A percentile compares a stretch with the other conserved stretches of the same genome.
Evolutionary conservation across 352 stramenopile genomes (phyloP).

Genomic region (Achlya hypogyna): DNA sequence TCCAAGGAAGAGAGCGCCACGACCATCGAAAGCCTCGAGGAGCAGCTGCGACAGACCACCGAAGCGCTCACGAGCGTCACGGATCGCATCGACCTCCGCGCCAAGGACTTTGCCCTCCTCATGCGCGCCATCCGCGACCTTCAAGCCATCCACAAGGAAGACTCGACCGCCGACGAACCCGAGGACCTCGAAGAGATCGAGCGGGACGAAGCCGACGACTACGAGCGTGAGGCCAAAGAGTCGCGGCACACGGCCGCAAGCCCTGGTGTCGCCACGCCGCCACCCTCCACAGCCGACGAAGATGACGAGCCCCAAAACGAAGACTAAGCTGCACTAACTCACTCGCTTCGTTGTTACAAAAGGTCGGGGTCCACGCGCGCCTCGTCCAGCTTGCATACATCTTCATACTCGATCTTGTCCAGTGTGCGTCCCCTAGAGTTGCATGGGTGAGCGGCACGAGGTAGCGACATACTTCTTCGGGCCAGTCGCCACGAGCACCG

Average conservation of each 20-base stretch:
- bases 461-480: slow-evolving; percentile 30
- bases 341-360: neutral
- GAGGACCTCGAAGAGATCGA: slow-evolving; percentile 54
- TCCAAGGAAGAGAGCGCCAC: slow-evolving; percentile 47
- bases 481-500: slow-evolving; percentile 53
- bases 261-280: neutral
- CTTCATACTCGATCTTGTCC: slow-evolving; percentile 73
- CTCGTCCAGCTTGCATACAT: slow-evolving; percentile 62
- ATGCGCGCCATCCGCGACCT: slow-evolving; percentile 81
- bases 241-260: neutral
- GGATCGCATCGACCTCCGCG: slow-evolving; percentile 49
- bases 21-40: slow-evolving; percentile 33
- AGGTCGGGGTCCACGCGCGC: slow-evolving; percentile 13
- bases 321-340: neutral
- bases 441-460: neutral
- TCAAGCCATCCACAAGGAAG: slow-evolving; percentile 66
- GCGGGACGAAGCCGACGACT: slow-evolving; percentile 32
- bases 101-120: slow-evolving; percentile 73
- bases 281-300: neutral
- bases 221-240: slow-evolving; percentile 8
- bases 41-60: slow-evolving; percentile 43
- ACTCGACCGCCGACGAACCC: slow-evolving; percentile 22
- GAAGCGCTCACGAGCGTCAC: slow-evolving; percentile 47
- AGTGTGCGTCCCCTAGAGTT: slow-evolving; percentile 44
- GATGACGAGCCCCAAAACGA: neutral